Base-by-base conservation (phyloP, 2,329 filamentous ascomycete genomes). In the Chrysosphaeria jannelii region DNA sequence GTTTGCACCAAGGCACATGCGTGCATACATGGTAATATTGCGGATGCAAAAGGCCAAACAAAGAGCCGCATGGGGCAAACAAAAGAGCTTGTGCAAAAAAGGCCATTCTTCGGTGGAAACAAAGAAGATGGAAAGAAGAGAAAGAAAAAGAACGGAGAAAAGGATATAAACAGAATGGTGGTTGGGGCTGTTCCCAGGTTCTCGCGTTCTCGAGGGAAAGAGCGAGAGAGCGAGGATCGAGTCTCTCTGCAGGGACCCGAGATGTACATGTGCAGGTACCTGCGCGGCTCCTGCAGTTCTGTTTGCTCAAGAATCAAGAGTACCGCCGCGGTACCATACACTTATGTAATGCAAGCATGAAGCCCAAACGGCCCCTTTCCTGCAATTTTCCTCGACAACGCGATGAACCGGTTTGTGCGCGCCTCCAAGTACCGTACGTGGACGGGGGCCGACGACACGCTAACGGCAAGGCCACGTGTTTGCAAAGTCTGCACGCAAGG, bases 401-500 rank as follows among this genome's bases (percentile, higher is more conserved):
- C 64, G 58, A 47, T 58, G 40, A 55, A 57, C 42, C 58, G 61
- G 41, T 67, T 67, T 42, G 61, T 66, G 43, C 54, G 61, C 46
- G 53, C 59, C 45, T 67, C 61, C 43, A 67, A 67, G 40, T 67
- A 64, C 47, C 60, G 61, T 67, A 50, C 39, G 58, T 25, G 11
- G 6, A n/a, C n/a, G n/a, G n/a, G 11, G 16, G 14, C 22, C 8
- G 19, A 22, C 8, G 13, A 11, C 21, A 7, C 21, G 11, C 12
- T 25, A 11, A n/a, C 14, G 9, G 14, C 19, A 9, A 91, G 81
- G 81, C 57, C 85, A 97, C 58, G 72, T 97, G 51, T 97, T 91
- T 53, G 85, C 85, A 44, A 85, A 88, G 50, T 53, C 76, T 31
- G 88, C 79, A 34, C 69, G 75, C 48, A 91, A 90, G 61, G 85